phyloP scores from a whole-genome alignment of 148 eudicot genomes.

The Suaeda aralocaspica region DNA sequence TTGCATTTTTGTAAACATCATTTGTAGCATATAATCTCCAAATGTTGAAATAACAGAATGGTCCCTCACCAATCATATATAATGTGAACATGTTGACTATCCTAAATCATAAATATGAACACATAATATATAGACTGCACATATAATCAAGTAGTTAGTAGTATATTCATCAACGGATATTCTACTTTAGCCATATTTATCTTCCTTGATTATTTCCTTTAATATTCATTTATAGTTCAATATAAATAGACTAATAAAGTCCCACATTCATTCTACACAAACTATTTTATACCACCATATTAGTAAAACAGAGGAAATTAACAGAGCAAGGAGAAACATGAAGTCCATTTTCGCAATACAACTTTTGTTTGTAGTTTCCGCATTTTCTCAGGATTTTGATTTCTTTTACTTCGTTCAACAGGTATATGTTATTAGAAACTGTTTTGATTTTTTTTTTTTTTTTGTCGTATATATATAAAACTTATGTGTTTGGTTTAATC shows the following conservation, averaged over 20 bases:
- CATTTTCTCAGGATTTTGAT: conserved; percentile 40
- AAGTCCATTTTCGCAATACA: conserved; percentile 29
- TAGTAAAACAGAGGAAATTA: not conserved
- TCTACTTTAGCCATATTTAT: not conserved
- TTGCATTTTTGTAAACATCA: no score
- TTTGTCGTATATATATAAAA: no score
- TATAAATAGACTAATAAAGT: not conserved
- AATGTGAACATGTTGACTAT: conserved; percentile 1
- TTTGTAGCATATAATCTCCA: no score
- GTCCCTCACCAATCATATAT: not conserved
- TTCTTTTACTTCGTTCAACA: conserved; percentile 71
- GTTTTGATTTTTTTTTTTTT: not conserved
- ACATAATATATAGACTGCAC: no score
- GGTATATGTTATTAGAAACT: conserved; percentile 21
- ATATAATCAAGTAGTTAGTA: no score
- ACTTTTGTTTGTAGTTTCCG: conserved; percentile 19
- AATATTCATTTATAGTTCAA: not conserved
- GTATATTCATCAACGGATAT: conserved; percentile 6
- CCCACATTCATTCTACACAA: not conserved
- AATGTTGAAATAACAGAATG: not conserved
- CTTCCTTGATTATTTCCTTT: no score
- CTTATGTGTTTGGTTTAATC: not conserved
- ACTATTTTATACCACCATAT: no score
- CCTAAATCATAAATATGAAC: not conserved
- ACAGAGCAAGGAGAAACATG: not conserved